Conservation (phyloP, 345 rosid genomes). For the Syzygium aromaticum region DNA sequence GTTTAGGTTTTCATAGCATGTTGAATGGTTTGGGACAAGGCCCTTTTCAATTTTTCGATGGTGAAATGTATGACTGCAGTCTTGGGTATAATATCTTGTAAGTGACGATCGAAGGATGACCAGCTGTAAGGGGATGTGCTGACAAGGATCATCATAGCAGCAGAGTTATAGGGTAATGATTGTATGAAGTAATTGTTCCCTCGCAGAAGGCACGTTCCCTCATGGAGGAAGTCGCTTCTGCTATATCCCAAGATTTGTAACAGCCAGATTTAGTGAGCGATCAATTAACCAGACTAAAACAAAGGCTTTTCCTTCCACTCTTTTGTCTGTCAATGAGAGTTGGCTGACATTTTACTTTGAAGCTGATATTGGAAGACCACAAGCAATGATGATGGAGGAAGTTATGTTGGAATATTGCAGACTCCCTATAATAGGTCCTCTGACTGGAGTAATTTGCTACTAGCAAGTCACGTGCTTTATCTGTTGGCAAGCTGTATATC, state of each 20-base stretch:
- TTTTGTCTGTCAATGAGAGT: not conserved
- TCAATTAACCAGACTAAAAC: not conserved
- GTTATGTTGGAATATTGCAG: not conserved
- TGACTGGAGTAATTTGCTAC: not conserved
- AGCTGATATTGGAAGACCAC: not conserved
- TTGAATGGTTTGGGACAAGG: not conserved
- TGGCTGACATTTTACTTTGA: not conserved
- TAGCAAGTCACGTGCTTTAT: not conserved
- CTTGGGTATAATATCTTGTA: not conserved
- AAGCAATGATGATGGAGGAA: not conserved
- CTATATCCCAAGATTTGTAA: not conserved
- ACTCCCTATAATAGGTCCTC: not conserved
- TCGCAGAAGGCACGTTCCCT: not conserved
- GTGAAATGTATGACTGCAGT: not conserved
- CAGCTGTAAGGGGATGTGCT: not conserved
- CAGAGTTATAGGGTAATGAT: not conserved
- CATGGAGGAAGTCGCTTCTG: not conserved
- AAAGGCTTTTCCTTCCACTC: not conserved
- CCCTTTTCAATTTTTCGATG: not conserved
- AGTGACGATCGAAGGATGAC: not conserved
- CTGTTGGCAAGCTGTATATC: not conserved
- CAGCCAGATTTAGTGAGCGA: not conserved
- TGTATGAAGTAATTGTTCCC: not conserved
- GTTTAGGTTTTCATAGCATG: not conserved
- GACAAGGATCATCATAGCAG: not conserved